Conservation (phyloP, 2,329 filamentous ascomycete genomes). For the Talaromyces sp. region DNA sequence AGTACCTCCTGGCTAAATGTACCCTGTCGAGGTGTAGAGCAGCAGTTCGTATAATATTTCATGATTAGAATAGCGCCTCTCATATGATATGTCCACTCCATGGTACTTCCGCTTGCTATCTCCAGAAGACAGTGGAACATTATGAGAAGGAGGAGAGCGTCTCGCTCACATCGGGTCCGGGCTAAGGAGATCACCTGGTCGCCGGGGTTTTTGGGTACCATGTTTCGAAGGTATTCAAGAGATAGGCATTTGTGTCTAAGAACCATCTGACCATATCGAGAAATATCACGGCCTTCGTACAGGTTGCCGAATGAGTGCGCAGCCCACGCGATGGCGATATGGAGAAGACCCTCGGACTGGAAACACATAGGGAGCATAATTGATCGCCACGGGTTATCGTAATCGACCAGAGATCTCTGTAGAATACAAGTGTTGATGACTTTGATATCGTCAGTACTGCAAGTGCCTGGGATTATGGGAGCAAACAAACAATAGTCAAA, state of each 20-base stretch:
- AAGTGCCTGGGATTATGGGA: too few relatives aligned
- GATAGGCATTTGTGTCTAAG: too few relatives aligned
- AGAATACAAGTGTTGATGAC: too few relatives aligned
- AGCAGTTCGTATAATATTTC: not conserved
- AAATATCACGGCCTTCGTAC: not conserved
- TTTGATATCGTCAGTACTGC: too few relatives aligned
- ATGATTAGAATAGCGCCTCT: not conserved
- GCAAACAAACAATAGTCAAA: too few relatives aligned
- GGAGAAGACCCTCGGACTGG: not conserved
- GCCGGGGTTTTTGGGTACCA: too few relatives aligned
- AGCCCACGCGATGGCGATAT: not conserved
- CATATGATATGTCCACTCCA: slow-evolving; percentile 1
- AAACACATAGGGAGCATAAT: not conserved
- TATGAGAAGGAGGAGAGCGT: not conserved
- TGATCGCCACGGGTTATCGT: not conserved
- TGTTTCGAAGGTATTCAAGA: too few relatives aligned
- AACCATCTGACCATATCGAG: too few relatives aligned
- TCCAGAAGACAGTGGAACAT: not conserved
- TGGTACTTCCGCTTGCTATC: not conserved
- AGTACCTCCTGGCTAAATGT: too few relatives aligned
- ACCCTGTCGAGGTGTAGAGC: too few relatives aligned
- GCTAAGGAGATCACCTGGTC: not conserved
- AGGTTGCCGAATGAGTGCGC: not conserved
- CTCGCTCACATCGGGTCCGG: not conserved
- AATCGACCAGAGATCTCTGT: not conserved